Evolutionary conservation across 495 filamentous ascomycete species (phyloP), one percentile per base, ranked within the genome.

Genomic region (Lophiostoma macrostomum): DNA sequence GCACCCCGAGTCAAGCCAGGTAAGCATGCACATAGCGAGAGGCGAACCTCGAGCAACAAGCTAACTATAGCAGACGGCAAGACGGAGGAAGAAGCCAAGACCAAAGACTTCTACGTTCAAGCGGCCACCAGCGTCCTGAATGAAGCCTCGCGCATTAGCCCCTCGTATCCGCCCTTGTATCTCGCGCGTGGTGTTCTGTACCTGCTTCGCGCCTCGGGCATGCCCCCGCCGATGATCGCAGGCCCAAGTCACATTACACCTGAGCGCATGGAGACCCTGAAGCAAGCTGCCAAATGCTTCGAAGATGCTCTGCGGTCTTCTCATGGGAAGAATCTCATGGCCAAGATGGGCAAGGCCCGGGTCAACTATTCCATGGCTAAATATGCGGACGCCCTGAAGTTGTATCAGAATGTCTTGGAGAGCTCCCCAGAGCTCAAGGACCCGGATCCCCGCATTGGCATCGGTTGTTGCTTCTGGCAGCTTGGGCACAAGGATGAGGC

Each of bases 391-490:
- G 84, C 94, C 12, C 67, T 97, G 32, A 80, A 86, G 50, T 74
- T 76, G 13, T 98, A 97, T 64, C 93, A 98, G 68, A 85, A 87
- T 42, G 91, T 86, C 0, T 72, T 98, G 14, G 70, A 79, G 60
- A 87, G 85, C 69, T 85, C 88, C 75, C 93, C 93, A 10, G 83
- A 88, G 50, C 73, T 97, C 45, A 80, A 84, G n/a, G 94, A 98
- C 62, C 93, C 93, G 3, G 93, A 98, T 68, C 94, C 93, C 58
- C 77, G 93, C 44, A 90, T 98, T 56, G 93, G 93, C 37, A 85
- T 98, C 58, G 93, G 93, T 18, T 91, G 90, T 67, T 97, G 93
- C 67, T 83, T 91, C 53, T 98, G 93, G 93, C 88, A 91, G 64
- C 76, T 97, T 11, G 90, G 89, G 16, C 86, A 84, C 74, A 96